Evolutionary conservation across 164 flowering plant genomes (phyloP), one percentile per base, ranked within the genome.

Genomic region (Stephania japonica): DNA sequence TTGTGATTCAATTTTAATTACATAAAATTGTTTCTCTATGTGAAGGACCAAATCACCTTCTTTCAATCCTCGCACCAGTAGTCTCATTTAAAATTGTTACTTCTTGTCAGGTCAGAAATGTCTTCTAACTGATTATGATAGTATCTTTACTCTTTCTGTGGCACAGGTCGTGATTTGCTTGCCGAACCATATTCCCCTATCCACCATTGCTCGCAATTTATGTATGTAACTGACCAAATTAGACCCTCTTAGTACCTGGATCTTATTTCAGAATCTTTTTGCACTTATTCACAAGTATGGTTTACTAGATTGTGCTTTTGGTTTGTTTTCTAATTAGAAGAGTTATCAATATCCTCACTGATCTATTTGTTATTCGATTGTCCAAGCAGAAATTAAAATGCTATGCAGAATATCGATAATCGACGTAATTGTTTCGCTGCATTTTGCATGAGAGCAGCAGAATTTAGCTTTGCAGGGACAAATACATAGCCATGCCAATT

Each of bases 21-120:
- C 38, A 32, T 32, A 0, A 32, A 32, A 32, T 32, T 32, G 38
- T 32, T 32, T 32, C 38, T 4, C 38, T 32, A 32, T 32, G 38
- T 32, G 38, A 32, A 32, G 38, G 38, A 32, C 79, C 1, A 76
- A 78, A 53, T 53, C 80, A 71, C 69, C 77, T 27, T 44, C n/a
- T n/a, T n/a, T 76, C 75, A 23, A 73, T 32, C 65, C 41, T 6
- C 42, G 77, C 32, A 38, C 27, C n/a, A 59, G 50, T 69, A 50
- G 65, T 75, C 61, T 47, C 38, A 49, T 56, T 32, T 19, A 18
- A 1, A 59, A 19, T 65, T 68, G 44, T 64, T 14, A 7, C 27
- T 65, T 59, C 24, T 61, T 47, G 38, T 41, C 10, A 6, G 62
- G 62, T 62, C 64, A 63, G 69, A 49, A 32, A 62, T 72, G 47